Percentiles rank a stretch among this genome's conserved stretches.
These are phyloP conservation scores for Microdochium paspali DNA, from an alignment of 2,329 filamentous ascomycete species.

Conservation along the genomic window DNA sequence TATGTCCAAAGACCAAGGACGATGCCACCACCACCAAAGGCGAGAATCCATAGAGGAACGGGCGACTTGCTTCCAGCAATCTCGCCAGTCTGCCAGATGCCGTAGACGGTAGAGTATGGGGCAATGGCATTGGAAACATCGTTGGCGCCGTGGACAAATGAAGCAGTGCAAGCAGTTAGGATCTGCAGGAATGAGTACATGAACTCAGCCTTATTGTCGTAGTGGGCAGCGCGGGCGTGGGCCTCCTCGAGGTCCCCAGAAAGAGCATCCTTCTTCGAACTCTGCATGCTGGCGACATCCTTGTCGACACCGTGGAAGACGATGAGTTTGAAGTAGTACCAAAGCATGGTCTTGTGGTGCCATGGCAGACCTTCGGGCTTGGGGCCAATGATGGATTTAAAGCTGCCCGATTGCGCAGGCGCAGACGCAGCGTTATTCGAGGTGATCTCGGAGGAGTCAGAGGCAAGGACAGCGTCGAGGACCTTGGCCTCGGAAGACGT, in stretches of 20 bases:
- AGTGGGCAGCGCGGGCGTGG: slow-evolving; percentile 48
- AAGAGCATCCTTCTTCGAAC: slow-evolving; percentile 30
- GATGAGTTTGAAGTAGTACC: slow-evolving; percentile 12
- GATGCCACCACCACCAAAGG: slow-evolving; percentile 40
- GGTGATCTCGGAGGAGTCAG: slow-evolving; percentile 3
- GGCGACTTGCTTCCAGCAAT: slow-evolving; percentile 31
- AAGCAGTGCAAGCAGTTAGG: slow-evolving; percentile 51
- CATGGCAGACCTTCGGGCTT: slow-evolving; percentile 10
- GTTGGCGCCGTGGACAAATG: slow-evolving; percentile 58
- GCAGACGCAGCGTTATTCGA: not conserved
- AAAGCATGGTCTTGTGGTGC: slow-evolving; percentile 21
- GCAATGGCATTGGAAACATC: slow-evolving; percentile 50
- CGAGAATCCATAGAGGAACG: slow-evolving; percentile 52
- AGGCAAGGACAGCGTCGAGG: slow-evolving; percentile 3
- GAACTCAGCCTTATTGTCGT: slow-evolving; percentile 53
- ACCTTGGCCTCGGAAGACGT: slow-evolving; percentile 7
- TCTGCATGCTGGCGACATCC: slow-evolving; percentile 28
- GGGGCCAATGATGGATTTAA: slow-evolving; percentile 11
- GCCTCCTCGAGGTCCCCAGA: slow-evolving; percentile 42
- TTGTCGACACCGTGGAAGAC: slow-evolving; percentile 30
- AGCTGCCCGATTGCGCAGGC: not conserved
- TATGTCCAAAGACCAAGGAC: slow-evolving; percentile 50
- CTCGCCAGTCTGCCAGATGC: slow-evolving; percentile 43
- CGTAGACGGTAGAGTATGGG: slow-evolving; percentile 53
- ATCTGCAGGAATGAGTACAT: slow-evolving; percentile 51